These are phyloP conservation scores for Cercospora citrullina DNA, from an alignment of 2,329 filamentous ascomycete species.

Conservation along the genomic window DNA sequence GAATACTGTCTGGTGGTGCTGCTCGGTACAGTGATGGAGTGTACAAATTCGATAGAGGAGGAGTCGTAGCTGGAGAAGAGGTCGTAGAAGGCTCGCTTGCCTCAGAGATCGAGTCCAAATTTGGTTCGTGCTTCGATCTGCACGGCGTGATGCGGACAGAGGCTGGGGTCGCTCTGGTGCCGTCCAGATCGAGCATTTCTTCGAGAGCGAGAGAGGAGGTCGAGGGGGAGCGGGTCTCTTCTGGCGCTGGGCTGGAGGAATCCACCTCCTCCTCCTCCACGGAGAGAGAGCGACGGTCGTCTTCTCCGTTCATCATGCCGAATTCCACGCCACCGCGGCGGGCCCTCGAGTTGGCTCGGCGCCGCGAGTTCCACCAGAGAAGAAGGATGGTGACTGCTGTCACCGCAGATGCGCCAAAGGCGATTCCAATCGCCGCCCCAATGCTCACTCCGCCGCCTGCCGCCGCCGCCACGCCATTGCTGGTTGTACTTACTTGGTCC, in stretches of 20 bases:
- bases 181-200: not conserved
- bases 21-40: conserved; percentile 10
- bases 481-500: not conserved
- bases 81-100: not conserved
- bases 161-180: not conserved
- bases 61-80: not conserved
- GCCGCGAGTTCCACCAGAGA: not conserved
- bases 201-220: not conserved
- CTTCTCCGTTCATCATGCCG: not conserved
- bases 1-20: conserved; percentile 9
- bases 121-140: not conserved
- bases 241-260: not conserved
- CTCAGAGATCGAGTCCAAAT: not conserved
- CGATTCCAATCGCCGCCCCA: conserved; percentile 1
- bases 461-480: not conserved
- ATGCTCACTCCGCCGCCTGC: not conserved
- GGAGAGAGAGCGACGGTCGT: not conserved
- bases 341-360: not conserved
- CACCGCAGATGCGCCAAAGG: conserved; percentile 1
- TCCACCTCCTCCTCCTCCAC: not conserved
- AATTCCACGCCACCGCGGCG: not conserved
- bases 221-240: not conserved
- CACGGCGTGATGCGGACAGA: not conserved
- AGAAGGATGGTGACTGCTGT: not conserved
- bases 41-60: not conserved